Percentiles rank a stretch among this genome's conserved stretches.
Evolutionary conservation across 2,329 filamentous ascomycete species (phyloP).

Genomic region (Xylariomycetidae sp.): DNA sequence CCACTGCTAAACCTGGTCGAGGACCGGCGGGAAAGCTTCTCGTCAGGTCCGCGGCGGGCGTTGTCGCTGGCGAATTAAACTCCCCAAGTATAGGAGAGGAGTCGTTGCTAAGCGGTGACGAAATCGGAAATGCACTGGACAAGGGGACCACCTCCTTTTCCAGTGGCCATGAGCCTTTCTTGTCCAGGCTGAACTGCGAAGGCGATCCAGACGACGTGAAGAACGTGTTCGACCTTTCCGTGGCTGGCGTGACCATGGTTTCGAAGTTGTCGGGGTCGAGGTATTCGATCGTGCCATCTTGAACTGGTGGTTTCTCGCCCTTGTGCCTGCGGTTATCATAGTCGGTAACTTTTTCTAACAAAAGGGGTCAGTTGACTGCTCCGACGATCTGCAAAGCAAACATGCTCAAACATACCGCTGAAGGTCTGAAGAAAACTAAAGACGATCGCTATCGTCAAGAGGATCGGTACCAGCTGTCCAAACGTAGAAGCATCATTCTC

Average conservation of each 20-base stretch:
- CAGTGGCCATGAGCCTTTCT: slow-evolving; percentile 9
- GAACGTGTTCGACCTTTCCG: too few species aligned
- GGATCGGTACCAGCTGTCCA: slow-evolving; percentile 31
- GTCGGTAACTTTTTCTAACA: slow-evolving; percentile 19
- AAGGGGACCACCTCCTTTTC: too few species aligned
- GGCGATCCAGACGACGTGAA: too few species aligned
- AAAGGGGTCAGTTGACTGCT: too few species aligned
- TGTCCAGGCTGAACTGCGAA: slow-evolving; percentile 6
- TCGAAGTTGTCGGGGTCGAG: slow-evolving; percentile 13
- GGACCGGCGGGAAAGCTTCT: too few species aligned
- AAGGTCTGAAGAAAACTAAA: slow-evolving; percentile 27
- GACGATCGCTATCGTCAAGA: slow-evolving; percentile 24
- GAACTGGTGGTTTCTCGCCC: slow-evolving; percentile 8
- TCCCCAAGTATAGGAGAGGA: too few species aligned
- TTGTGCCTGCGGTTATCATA: slow-evolving; percentile 11
- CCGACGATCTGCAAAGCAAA: too few species aligned
- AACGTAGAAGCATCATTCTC: slow-evolving; percentile 30
- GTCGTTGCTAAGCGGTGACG: too few species aligned
- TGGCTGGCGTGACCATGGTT: slow-evolving; percentile 3
- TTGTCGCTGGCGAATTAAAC: too few species aligned
- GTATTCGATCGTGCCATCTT: slow-evolving; percentile 11
- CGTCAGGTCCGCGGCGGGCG: too few species aligned
- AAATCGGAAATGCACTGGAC: too few species aligned
- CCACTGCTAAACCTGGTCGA: too few species aligned
- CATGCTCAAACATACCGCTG: slow-evolving; percentile 15